Evolutionary conservation across 441 rosid genomes (phyloP).

Genomic region (Corymbia citriodora): DNA sequence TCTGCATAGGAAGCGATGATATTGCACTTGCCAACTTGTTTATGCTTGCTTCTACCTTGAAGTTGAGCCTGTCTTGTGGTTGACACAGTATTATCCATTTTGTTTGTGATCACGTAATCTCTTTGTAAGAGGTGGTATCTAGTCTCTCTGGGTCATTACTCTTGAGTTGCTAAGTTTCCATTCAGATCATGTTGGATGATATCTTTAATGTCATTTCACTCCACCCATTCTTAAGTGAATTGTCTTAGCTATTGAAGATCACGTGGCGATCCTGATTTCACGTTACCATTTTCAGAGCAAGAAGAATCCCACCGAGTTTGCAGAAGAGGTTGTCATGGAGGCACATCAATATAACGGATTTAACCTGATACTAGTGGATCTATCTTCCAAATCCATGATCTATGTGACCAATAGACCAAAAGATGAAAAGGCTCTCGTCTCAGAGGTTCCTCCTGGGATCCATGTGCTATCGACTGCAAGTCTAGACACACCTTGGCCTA

Average conservation of each 20-base stretch:
- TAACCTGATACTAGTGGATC: constrained; percentile 54
- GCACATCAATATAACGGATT: constrained; percentile 55
- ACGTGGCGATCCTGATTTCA: neutral
- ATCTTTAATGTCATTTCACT: neutral
- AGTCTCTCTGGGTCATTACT: neutral
- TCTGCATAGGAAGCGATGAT: neutral
- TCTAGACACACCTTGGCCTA: constrained; percentile 84
- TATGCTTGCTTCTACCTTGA: neutral
- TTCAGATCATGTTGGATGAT: neutral
- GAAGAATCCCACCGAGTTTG: constrained; percentile 58
- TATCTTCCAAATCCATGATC: constrained; percentile 49
- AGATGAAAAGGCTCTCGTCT: constrained; percentile 14
- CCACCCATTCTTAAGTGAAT: neutral
- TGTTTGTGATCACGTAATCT: neutral
- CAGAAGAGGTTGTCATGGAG: constrained; percentile 43
- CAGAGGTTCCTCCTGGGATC: constrained; percentile 65
- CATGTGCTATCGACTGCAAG: constrained; percentile 73
- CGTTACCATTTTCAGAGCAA: constrained; percentile 38
- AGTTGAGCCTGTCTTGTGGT: neutral
- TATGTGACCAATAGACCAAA: constrained; percentile 57
- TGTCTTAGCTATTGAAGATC: neutral
- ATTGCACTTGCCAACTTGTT: neutral
- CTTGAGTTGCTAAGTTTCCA: neutral
- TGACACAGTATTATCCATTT: neutral
- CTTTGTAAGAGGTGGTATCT: neutral